These are phyloP conservation scores for Ophiocordyceps camponoti-saundersi DNA, from an alignment of 2,329 filamentous ascomycete genomes.

Conservation along the genomic window DNA sequence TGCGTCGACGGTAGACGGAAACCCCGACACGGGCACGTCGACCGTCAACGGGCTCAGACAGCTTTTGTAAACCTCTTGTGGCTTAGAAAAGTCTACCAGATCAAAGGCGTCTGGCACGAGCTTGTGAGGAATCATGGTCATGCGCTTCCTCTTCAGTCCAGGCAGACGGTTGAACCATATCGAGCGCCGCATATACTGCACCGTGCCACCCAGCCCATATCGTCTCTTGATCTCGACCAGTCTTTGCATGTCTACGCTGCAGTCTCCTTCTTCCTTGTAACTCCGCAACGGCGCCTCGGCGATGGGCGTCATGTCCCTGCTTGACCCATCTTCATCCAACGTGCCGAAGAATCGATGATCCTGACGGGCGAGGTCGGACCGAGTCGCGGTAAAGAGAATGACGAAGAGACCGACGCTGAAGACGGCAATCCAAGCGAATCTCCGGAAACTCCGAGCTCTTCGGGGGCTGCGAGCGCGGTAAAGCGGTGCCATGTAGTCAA, in stretches of 20 bases:
- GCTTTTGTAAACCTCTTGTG: constrained; percentile 18
- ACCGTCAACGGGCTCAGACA: constrained; percentile 33
- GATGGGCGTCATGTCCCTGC: not conserved
- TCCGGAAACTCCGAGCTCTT: not conserved
- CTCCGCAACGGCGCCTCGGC: not conserved
- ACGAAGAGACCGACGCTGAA: not conserved
- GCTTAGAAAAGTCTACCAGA: constrained; percentile 26
- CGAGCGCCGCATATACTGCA: constrained; percentile 34
- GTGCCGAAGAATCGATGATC: not conserved
- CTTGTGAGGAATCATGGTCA: constrained; percentile 31
- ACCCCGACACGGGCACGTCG: constrained; percentile 31
- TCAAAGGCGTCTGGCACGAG: constrained; percentile 32
- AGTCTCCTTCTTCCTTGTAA: not conserved
- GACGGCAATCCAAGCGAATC: not conserved
- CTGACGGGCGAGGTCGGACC: not conserved
- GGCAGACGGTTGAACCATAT: constrained; percentile 29
- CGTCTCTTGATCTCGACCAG: not conserved
- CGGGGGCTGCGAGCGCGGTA: not conserved
- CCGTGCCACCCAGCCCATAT: not conserved
- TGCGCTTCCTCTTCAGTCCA: constrained; percentile 29
- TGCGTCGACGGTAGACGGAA: constrained; percentile 31
- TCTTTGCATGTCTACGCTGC: not conserved
- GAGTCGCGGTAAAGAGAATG: not conserved
- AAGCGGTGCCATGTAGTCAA: not conserved
- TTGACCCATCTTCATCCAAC: not conserved